These are phyloP conservation scores for Protomyces gravidus DNA, from an alignment of 1,139 yeast genomes.

Conservation along the genomic window DNA sequence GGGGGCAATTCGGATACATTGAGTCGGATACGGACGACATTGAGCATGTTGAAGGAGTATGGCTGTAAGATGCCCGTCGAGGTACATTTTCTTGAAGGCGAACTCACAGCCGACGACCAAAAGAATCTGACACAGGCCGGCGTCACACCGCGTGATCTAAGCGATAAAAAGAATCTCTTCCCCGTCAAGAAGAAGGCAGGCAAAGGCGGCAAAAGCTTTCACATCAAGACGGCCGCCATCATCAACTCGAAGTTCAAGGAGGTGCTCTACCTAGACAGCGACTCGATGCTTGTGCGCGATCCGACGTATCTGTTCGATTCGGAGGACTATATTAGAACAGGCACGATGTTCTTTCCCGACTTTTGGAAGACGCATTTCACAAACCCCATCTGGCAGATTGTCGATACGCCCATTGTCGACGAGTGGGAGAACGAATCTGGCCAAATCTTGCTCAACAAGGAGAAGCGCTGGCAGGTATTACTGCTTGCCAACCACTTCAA, in stretches of 20 bases:
- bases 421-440: slow-evolving; percentile 29
- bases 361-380: slow-evolving; percentile 28
- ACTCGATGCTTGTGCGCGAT: slow-evolving; percentile 28
- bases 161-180: slow-evolving; percentile 12
- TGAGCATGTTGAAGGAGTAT: slow-evolving; percentile 25
- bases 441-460: slow-evolving; percentile 22
- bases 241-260: slow-evolving; percentile 26
- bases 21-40: slow-evolving; percentile 18
- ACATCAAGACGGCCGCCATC: slow-evolving; percentile 29
- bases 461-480: slow-evolving; percentile 16
- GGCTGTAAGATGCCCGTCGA: slow-evolving; percentile 24
- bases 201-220: slow-evolving; percentile 26
- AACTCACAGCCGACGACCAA: slow-evolving; percentile 10
- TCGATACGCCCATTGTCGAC: slow-evolving; percentile 24
- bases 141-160: slow-evolving; percentile 5
- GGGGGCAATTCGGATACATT: slow-evolving; percentile 23
- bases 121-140: slow-evolving; percentile 17
- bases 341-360: slow-evolving; percentile 29
- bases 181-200: slow-evolving; percentile 28
- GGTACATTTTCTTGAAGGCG: slow-evolving; percentile 25
- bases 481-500: slow-evolving; percentile 27
- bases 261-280: slow-evolving; percentile 26
- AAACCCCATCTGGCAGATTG: slow-evolving; percentile 25
- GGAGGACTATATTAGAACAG: slow-evolving; percentile 22
- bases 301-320: slow-evolving; percentile 24